Base-by-base conservation (phyloP, 768 basidiomycete species). In the Nidularia sp. region DNA sequence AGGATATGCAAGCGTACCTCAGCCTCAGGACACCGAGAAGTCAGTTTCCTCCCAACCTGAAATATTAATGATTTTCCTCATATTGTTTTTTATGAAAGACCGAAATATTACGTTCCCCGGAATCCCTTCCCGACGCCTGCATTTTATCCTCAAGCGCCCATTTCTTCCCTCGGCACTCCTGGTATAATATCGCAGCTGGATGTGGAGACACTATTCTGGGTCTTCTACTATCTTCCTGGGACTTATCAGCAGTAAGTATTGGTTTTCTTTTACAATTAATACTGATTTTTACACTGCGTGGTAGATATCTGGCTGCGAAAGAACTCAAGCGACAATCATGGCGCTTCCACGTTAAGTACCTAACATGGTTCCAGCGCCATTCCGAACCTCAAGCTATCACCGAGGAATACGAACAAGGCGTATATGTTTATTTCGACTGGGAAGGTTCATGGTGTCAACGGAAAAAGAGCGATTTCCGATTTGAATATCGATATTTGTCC, bases 351-450 rank as follows among this genome's bases (percentile, higher is more conserved):
- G 91, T 98, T 55, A 98, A 98, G 71, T 99, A 98, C 66, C 74
- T 99, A 55, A 99, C 97, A 32, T 99, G 97, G 95, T 99, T 99
- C 83, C 97, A 98, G 69, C 84, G 97, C 35, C 93, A 97, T 62
- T 94, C 93, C 22, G 95, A 98, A 63, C 97, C 97, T 6, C 93
- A 96, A 63, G 94, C 94, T 1, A 98, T 99, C 66, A 99, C 97
- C 49, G 96, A 98, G 61, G 96, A 98, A 67, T 99, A 98, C 68
- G 97, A 99, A 70, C 95, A 98, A 73, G 97, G 97, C 10, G 93
- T 97, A 10, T 99, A 99, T 69, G 90, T 97, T 34, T 99, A 99
- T 78, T 98, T 98, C 68, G 96, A 98, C 71, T 98, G 95, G 95
- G 95, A 98, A 68, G 93, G 93, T 47, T 92, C 90, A 57, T 99